phyloP scores from a whole-genome alignment of 2,329 filamentous ascomycete species.

The Ascochyta fabae region DNA sequence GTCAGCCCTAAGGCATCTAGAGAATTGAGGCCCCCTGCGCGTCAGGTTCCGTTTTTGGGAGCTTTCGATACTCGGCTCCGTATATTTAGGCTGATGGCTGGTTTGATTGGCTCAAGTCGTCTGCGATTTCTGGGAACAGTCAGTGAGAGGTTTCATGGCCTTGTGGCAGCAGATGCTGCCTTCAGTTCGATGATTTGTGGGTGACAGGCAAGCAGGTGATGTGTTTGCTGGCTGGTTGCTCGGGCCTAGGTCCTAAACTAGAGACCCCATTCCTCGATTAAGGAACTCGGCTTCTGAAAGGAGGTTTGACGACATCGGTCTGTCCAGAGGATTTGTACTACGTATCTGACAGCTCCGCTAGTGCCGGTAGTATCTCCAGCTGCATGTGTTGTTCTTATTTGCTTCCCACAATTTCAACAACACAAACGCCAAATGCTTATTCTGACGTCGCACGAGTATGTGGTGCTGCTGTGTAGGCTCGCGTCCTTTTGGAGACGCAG shows the following conservation, averaged over 20 bases:
- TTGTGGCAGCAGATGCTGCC: background rate
- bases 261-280: background rate
- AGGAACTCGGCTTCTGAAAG: background rate
- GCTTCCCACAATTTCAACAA: too few relatives aligned
- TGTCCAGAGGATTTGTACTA: background rate
- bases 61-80: constrained; percentile 8
- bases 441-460: background rate
- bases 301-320: background rate
- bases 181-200: background rate
- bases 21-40: constrained; percentile 11
- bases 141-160: constrained; percentile 2
- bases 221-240: background rate
- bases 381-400: background rate
- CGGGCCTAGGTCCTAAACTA: background rate
- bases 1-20: constrained; percentile 21
- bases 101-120: constrained; percentile 1
- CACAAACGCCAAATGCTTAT: background rate
- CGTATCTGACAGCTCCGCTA: background rate
- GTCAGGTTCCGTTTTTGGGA: constrained; percentile 6
- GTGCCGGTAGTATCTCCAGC: background rate
- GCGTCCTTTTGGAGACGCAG: background rate
- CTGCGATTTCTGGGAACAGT: background rate
- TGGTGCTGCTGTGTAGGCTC: background rate
- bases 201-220: background rate
- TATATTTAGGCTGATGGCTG: constrained; percentile 7